Conservation (phyloP, 2,329 filamentous ascomycete species). For the Xylaria sp. region DNA sequence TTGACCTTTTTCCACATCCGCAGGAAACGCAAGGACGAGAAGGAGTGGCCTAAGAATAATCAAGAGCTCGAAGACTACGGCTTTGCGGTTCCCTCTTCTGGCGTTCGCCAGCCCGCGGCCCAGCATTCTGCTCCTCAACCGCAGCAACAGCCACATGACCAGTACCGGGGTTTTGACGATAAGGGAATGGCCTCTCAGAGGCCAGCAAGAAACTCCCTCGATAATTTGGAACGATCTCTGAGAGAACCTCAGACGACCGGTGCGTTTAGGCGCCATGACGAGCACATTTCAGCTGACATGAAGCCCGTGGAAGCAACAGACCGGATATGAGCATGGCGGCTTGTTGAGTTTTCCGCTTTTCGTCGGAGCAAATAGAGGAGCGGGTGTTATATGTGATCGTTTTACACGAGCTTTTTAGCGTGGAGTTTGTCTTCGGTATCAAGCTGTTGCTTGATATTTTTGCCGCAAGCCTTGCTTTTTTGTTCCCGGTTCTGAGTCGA, state of each 20-base stretch:
- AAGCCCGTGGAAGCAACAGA: conserved; percentile 37
- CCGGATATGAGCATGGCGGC: conserved; percentile 30
- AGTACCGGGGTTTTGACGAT: conserved; percentile 13
- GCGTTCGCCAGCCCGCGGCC: conserved; percentile 27
- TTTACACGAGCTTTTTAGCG: conserved; percentile 29
- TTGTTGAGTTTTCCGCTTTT: neutral
- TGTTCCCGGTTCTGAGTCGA: conserved; percentile 13
- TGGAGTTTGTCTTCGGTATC: conserved; percentile 34
- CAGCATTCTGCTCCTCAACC: conserved; percentile 1
- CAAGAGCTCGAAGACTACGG: conserved; percentile 51
- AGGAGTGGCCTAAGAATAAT: conserved; percentile 48
- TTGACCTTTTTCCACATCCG: conserved; percentile 46
- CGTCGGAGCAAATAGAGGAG: conserved; percentile 5
- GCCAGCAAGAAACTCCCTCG: conserved; percentile 24
- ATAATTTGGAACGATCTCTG: conserved; percentile 36
- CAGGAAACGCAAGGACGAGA: conserved; percentile 42
- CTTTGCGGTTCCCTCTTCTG: conserved; percentile 32
- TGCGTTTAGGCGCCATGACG: conserved; percentile 37
- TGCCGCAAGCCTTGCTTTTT: conserved; percentile 8
- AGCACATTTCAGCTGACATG: conserved; percentile 37
- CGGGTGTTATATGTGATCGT: conserved; percentile 4
- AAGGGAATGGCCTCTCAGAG: conserved; percentile 19
- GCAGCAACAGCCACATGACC: conserved; percentile 18
- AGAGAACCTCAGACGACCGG: conserved; percentile 33
- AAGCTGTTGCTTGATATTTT: conserved; percentile 22